Conservation (phyloP, 352 stramenopile genomes). For the Phytopythium oedochilum region DNA sequence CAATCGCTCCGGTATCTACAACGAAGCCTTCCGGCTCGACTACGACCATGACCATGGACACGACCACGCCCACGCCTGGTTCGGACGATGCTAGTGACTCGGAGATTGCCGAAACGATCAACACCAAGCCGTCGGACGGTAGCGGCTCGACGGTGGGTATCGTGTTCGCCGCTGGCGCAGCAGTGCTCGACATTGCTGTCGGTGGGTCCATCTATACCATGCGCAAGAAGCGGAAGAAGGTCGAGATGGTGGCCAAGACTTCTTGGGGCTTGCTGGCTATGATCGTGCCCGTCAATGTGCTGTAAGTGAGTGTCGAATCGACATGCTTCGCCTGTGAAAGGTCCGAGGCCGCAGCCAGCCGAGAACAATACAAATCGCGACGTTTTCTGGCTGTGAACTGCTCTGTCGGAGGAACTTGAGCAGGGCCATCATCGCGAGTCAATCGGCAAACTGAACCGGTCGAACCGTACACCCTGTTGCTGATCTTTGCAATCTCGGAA, state of each 20-base stretch:
- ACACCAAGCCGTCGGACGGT: constrained; percentile 17
- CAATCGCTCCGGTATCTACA: not conserved
- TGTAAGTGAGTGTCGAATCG: not conserved
- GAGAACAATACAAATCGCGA: not conserved
- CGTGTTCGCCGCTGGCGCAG: constrained; percentile 9
- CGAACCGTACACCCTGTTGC: not conserved
- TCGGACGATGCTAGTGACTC: constrained; percentile 1
- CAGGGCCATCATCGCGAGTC: no score
- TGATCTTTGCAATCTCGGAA: not conserved
- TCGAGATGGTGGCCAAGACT: constrained; percentile 14
- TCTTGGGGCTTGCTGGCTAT: constrained; percentile 3
- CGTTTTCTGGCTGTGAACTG: no score
- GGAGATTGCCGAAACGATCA: constrained; percentile 8
- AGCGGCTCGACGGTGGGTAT: constrained; percentile 6
- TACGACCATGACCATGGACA: no score
- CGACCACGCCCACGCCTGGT: not conserved
- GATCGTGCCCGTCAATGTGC: not conserved
- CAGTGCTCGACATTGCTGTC: constrained; percentile 12
- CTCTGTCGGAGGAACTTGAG: no score
- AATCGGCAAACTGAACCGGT: not conserved
- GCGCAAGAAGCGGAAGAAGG: constrained; percentile 22
- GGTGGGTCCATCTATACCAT: constrained; percentile 15
- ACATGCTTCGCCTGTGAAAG: not conserved
- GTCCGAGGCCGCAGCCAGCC: no score
- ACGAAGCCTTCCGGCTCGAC: no score